Evolutionary conservation across 768 basidiomycete genomes (phyloP), one percentile per base, ranked within the genome.

Genomic region (Strobilomyces echinocephalus): DNA sequence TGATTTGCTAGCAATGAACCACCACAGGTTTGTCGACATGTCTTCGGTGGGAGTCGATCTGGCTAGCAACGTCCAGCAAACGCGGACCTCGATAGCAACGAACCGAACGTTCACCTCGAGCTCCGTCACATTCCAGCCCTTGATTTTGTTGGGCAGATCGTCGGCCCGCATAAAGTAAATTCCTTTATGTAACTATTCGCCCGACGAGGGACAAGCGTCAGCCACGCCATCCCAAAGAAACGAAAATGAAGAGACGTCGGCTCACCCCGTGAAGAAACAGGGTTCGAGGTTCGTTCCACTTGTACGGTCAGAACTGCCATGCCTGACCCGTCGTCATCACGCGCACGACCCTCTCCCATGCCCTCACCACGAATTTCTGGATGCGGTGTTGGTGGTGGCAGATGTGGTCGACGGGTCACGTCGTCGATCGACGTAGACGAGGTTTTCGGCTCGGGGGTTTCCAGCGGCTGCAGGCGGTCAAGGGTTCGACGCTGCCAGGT

Each of bases 251-350:
- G n/a, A n/a, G 42, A 28, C 38, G 24, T n/a, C 26, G 26, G 31
- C 57, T 43, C 59, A 95, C n/a, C n/a, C 95, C 94, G 63, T 98
- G 88, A 65, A 97, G 90, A 72, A 99, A 98, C 26, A 99, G 71
- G 47, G 88, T 80, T 55, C 84, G 83, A 1, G 97, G 97, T 63
- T 98, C 94, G 46, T 79, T 85, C 95, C 95, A 99, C 67, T 95
- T 95, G 74, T 98, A 98, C 16, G 91, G 88, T 53, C 86, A 78
- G 73, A 99, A 99, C 68, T 99, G 97, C 97, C 97, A 97, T 31
- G 89, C 87, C 61, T 98, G 95, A 1, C 97, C 97, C 0, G 97
- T 99, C 9, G 97, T 98, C 84, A 97, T 87, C 15, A 99, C 95
- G 60, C 95, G 97, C 5, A 97, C 87, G 5, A 99, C 97, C 35